A percentile compares a stretch with the other conserved stretches of the same genome.
Evolutionary conservation across 768 basidiomycete genomes (phyloP).

Genomic region (Lentinula boryana): DNA sequence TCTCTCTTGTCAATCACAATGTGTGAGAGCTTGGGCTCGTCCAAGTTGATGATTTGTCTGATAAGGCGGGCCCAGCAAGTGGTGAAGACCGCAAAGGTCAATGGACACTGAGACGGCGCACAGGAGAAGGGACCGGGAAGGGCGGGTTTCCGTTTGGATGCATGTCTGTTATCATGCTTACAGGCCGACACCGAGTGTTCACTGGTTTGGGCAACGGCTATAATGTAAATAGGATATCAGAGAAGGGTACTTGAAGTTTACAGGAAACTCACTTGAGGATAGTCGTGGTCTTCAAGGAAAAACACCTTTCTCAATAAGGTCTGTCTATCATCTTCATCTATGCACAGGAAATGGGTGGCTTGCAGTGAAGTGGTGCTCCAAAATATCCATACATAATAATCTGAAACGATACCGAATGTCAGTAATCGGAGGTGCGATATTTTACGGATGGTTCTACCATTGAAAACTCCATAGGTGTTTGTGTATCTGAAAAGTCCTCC

Average conservation of each 20-base stretch:
- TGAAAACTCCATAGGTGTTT: constrained; percentile 1
- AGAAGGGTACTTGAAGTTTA: background rate
- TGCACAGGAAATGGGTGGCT: too few relatives aligned
- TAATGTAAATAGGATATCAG: background rate
- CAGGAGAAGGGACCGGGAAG: background rate
- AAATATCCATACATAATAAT: constrained; percentile 2
- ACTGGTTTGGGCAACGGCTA: background rate
- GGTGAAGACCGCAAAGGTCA: constrained; percentile 5
- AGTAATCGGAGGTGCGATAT: background rate
- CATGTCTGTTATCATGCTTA: background rate
- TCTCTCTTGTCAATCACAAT: constrained; percentile 82
- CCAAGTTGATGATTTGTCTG: constrained; percentile 57
- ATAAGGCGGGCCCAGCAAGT: background rate
- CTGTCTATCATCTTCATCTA: background rate
- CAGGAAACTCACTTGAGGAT: background rate
- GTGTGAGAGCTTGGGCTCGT: constrained; percentile 81
- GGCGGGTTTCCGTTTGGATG: background rate
- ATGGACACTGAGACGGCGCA: background rate
- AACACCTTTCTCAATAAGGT: background rate
- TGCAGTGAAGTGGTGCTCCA: too few relatives aligned
- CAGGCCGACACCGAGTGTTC: background rate
- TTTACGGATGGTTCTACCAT: background rate
- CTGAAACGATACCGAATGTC: background rate
- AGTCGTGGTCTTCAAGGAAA: background rate
- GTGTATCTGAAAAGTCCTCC: background rate